A percentile compares a stretch with the other conserved stretches of the same genome.
phyloP scores from a whole-genome alignment of 1,139 yeast genomes.

The Saccharomyces hybrid region DNA sequence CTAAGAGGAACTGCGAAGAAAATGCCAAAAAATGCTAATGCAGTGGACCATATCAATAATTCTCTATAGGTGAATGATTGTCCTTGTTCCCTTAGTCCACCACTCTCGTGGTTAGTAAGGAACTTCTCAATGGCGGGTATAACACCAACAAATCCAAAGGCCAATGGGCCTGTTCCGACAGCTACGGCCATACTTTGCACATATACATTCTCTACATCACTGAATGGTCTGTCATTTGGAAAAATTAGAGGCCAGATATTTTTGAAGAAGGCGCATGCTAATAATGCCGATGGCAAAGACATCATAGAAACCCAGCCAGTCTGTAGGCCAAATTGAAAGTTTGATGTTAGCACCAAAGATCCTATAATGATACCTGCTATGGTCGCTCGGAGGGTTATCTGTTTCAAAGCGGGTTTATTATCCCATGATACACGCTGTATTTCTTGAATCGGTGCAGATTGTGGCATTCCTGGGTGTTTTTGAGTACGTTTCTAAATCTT shows the following conservation, averaged over 20 bases:
- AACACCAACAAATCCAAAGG: slow-evolving; percentile 93
- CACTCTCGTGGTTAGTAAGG: slow-evolving; percentile 69
- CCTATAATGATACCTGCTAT: slow-evolving; percentile 72
- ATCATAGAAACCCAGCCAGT: slow-evolving; percentile 99
- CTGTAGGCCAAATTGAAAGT: slow-evolving; percentile 92
- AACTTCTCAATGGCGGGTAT: slow-evolving; percentile 93
- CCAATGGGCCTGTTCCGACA: slow-evolving; percentile 93
- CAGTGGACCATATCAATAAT: slow-evolving; percentile 71
- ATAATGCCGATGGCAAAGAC: slow-evolving; percentile 90
- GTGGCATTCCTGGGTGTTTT: neutral
- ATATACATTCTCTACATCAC: slow-evolving; percentile 89
- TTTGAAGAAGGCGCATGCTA: slow-evolving; percentile 75
- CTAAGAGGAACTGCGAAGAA: slow-evolving; percentile 89
- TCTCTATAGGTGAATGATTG: slow-evolving; percentile 41
- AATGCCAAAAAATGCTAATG: slow-evolving; percentile 88
- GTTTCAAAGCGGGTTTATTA: slow-evolving; percentile 36
- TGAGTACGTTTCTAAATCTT: neutral
- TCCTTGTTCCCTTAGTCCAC: slow-evolving; percentile 37
- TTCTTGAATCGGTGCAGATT: neutral
- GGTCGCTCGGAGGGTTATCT: slow-evolving; percentile 65
- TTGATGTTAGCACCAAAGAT: slow-evolving; percentile 71
- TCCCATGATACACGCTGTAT: slow-evolving; percentile 23
- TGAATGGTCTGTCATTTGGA: slow-evolving; percentile 40
- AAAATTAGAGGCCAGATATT: slow-evolving; percentile 33
- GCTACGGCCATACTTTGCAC: slow-evolving; percentile 92